Evolutionary conservation across 192 early-diverging fungal species (phyloP), one percentile per base, ranked within the genome.

Genomic region (Coemansia asiatica): DNA sequence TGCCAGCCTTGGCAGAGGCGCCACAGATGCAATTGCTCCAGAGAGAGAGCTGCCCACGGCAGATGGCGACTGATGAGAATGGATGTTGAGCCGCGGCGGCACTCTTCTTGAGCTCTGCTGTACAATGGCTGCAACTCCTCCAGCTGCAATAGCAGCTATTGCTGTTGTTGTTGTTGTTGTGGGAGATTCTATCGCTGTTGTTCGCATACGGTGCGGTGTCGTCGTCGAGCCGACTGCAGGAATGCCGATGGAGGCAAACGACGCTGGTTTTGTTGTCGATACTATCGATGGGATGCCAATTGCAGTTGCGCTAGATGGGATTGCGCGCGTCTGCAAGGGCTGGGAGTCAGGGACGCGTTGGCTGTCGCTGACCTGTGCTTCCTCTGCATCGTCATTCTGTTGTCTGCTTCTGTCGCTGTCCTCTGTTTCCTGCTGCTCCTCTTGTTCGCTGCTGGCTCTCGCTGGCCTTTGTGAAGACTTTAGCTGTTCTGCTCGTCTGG

Each of bases 1-100:
- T 50, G 71, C 70, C 10, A 79, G 71, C 21, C 76, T 59, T 12
- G 4, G 67, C 47, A 46, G 51, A 19, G 35, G n/a, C 2, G 56
- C 48, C 19, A 57, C 29, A 15, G 64, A 28, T 21, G n/a, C 59
- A 31, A 26, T 23, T 16, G 51, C 7, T 26, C 51, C 51, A n/a
- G n/a, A n/a, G n/a, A n/a, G n/a, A 2, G 51, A 27, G 16, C 23
- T 27, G 51, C 19, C 9, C 22, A 27, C 26, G 23, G 22, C 51
- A 27, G 51, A 16, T 9, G 19, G 23, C 19, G 49, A 21, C 19
- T 23, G 49, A 23, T 23, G 19, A 21, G 19, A n/a, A 23, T 51
- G 49, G 22, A 51, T n/a, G 49, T 56, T 26, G 26, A 56, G 28
- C 12, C 54, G 54, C n/a, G 54, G 54, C 10, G 54, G 54, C 29